Percentiles rank a stretch among this genome's conserved stretches.
These are phyloP conservation scores for Irpex rosettiformis DNA, from an alignment of 1,284 basidiomycete species.

Conservation along the genomic window DNA sequence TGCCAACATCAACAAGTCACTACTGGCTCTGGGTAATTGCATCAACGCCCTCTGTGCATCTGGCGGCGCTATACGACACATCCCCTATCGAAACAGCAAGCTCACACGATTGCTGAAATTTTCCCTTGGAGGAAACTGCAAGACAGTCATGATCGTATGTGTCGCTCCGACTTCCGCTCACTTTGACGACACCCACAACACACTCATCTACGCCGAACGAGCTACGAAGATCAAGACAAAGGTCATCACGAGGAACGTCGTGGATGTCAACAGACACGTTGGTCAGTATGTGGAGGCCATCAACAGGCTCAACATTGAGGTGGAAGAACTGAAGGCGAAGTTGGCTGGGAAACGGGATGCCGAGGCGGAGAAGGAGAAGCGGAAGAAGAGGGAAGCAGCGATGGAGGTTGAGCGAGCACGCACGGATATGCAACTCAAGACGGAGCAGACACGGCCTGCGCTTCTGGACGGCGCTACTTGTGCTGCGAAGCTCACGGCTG, in stretches of 20 bases:
- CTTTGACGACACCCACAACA: conserved; percentile 97
- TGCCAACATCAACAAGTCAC: conserved; percentile 96
- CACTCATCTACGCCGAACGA: conserved; percentile 91
- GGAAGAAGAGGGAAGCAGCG: conserved; percentile 66
- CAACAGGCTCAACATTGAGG: conserved; percentile 79
- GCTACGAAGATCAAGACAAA: conserved; percentile 98
- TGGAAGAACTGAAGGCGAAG: conserved; percentile 84
- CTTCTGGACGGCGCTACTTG: conserved; percentile 79
- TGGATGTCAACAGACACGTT: conserved; percentile 90
- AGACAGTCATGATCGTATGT: conserved; percentile 98
- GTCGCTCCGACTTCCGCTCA: conserved; percentile 91
- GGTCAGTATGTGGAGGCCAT: conserved; percentile 94
- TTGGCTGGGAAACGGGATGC: conserved; percentile 63
- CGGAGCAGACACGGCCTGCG: conserved; percentile 62
- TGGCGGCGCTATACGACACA: conserved; percentile 78
- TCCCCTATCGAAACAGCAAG: conserved; percentile 96
- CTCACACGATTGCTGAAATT: conserved; percentile 95
- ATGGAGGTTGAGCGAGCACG: conserved; percentile 69
- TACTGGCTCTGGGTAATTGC: conserved; percentile 92
- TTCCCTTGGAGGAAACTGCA: conserved; percentile 95
- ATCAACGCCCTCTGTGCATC: conserved; percentile 95
- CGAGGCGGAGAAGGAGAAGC: conserved; percentile 59
- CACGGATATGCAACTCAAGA: conserved; percentile 64
- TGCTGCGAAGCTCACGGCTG: conserved; percentile 71
- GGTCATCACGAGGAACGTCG: conserved; percentile 87